These are phyloP conservation scores for Lodderomyces theae DNA, from an alignment of 1,139 yeast species.

Conservation along the genomic window DNA sequence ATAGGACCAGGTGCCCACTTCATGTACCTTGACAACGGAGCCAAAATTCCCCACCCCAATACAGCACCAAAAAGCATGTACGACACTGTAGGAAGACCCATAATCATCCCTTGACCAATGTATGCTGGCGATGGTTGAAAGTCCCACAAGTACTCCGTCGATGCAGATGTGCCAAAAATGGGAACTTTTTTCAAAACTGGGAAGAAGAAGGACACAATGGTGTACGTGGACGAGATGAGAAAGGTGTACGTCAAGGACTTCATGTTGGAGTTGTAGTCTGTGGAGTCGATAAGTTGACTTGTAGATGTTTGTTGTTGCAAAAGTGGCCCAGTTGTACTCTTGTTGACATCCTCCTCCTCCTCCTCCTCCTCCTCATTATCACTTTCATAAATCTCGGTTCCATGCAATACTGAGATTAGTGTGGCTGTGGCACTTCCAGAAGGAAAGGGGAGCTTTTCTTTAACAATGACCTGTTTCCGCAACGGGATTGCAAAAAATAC, in stretches of 20 bases:
- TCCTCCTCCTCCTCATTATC: constrained; percentile 12
- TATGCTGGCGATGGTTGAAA: constrained; percentile 97
- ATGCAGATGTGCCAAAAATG: constrained; percentile 66
- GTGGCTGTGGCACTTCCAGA: constrained; percentile 97
- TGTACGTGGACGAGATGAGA: constrained; percentile 65
- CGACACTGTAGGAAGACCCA: constrained; percentile 91
- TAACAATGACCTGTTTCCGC: constrained; percentile 78
- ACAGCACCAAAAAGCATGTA: constrained; percentile 90
- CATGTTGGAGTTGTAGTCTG: constrained; percentile 54
- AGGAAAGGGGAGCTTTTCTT: constrained; percentile 86
- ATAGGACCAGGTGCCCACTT: constrained; percentile 91
- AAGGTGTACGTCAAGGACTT: constrained; percentile 59
- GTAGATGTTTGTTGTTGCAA: constrained; percentile 9
- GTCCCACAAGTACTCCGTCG: constrained; percentile 73
- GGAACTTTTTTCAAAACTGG: constrained; percentile 73
- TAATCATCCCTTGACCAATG: constrained; percentile 94
- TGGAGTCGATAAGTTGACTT: constrained; percentile 6
- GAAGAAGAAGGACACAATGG: constrained; percentile 66
- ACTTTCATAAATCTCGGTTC: constrained; percentile 55
- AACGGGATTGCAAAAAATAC: constrained; percentile 92
- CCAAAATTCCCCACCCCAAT: constrained; percentile 87
- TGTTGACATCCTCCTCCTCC: constrained; percentile 3
- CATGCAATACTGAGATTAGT: constrained; percentile 80
- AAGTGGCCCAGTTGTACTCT: neutral
- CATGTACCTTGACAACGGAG: constrained; percentile 66